These are phyloP conservation scores for Colletotrichum sp. DNA, from an alignment of 2,329 filamentous ascomycete genomes.

Conservation along the genomic window DNA sequence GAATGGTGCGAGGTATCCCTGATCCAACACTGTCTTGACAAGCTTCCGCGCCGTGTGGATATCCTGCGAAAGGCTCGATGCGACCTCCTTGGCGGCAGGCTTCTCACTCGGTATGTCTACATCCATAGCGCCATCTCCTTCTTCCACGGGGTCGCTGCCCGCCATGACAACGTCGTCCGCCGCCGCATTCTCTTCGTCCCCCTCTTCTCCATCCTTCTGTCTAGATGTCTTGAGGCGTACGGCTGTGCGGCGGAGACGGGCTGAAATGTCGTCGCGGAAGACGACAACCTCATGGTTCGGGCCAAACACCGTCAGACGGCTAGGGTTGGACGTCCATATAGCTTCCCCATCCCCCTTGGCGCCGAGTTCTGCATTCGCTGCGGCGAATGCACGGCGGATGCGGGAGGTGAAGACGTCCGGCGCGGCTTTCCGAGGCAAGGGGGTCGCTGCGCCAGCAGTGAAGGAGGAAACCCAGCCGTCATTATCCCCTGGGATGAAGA, in stretches of 20 bases:
- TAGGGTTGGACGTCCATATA: constrained; percentile 89
- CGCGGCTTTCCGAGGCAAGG: constrained; percentile 73
- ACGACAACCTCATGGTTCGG: constrained; percentile 86
- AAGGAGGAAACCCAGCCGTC: constrained; percentile 96
- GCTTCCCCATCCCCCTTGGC: constrained; percentile 65
- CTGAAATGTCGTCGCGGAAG: constrained; percentile 85
- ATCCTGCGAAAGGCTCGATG: constrained; percentile 48
- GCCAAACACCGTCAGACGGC: constrained; percentile 83
- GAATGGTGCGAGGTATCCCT: constrained; percentile 89
- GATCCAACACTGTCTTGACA: constrained; percentile 90
- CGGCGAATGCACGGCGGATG: constrained; percentile 79
- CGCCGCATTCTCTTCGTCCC: constrained; percentile 29
- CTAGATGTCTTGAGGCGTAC: constrained; percentile 67
- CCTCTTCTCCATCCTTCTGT: constrained; percentile 30
- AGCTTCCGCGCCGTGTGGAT: constrained; percentile 72
- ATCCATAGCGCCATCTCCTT: constrained; percentile 45
- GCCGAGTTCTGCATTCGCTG: constrained; percentile 73
- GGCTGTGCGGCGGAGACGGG: constrained; percentile 76
- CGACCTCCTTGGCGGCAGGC: constrained; percentile 6
- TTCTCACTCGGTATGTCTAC: constrained; percentile 37
- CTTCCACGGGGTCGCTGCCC: constrained; percentile 26
- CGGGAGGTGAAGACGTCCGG: constrained; percentile 91
- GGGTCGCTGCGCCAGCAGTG: constrained; percentile 73
- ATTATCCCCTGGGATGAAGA: constrained; percentile 95
- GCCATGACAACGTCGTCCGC: constrained; percentile 38